phyloP scores from a whole-genome alignment of 2,329 filamentous ascomycete species.

The Sporothrix curviconia region DNA sequence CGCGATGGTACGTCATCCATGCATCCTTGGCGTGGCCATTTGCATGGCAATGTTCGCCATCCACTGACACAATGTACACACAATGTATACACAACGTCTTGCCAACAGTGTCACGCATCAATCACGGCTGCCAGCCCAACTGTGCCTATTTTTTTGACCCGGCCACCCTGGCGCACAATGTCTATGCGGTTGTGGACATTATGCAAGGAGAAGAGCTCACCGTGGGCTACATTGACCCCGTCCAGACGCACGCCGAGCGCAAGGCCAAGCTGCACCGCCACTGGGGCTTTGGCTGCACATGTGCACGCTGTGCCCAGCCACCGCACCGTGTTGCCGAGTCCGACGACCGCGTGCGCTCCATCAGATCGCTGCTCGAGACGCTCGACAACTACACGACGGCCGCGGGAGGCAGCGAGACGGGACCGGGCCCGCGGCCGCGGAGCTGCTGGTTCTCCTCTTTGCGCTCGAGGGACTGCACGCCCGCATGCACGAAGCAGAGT shows the following conservation, averaged over 20 bases:
- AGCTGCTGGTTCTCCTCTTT: conserved; percentile 32
- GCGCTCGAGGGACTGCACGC: conserved; percentile 29
- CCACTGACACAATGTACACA: too few relatives aligned
- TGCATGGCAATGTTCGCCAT: too few relatives aligned
- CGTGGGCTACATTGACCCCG: conserved; percentile 34
- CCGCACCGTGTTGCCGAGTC: conserved; percentile 25
- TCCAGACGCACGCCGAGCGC: conserved; percentile 27
- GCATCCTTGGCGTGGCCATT: too few relatives aligned
- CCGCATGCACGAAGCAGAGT: conserved; percentile 31
- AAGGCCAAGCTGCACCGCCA: conserved; percentile 25
- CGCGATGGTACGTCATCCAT: conserved; percentile 27
- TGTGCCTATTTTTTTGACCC: conserved; percentile 33
- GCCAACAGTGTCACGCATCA: conserved; percentile 33
- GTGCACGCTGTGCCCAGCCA: conserved; percentile 28
- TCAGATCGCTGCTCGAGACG: conserved; percentile 26
- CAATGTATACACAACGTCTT: too few relatives aligned
- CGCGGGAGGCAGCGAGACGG: conserved; percentile 6
- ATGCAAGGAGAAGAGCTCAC: conserved; percentile 35
- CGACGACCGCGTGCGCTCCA: conserved; percentile 29
- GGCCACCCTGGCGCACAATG: conserved; percentile 30
- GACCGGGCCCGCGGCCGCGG: conserved; percentile 30
- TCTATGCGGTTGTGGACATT: conserved; percentile 33
- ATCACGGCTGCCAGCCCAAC: conserved; percentile 38
- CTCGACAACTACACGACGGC: conserved; percentile 29
- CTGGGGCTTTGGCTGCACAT: conserved; percentile 37